phyloP scores from a whole-genome alignment of 192 early-diverging fungal genomes.

The Coemansia sp. region DNA sequence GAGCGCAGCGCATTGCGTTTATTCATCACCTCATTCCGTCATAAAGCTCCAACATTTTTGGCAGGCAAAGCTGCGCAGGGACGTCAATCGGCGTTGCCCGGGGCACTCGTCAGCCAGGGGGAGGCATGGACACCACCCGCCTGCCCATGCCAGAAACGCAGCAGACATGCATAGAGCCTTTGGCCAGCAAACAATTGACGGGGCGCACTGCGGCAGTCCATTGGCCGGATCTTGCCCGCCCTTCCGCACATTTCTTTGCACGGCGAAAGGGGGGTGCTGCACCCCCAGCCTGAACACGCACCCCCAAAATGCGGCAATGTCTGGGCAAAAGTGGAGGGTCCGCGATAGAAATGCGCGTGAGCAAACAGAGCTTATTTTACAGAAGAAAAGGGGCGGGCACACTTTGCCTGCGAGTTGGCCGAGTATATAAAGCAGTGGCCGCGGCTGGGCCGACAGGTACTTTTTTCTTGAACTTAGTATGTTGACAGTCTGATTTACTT shows the following conservation, averaged over 20 bases:
- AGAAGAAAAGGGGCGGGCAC: background rate
- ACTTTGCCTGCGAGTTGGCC: background rate
- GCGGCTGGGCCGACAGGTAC: background rate
- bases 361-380: conserved; percentile 17
- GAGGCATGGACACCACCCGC: background rate
- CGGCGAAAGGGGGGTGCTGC: conserved; percentile 6
- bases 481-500: background rate
- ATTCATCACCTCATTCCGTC: background rate
- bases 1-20: conserved; percentile 2
- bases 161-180: background rate
- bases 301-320: conserved; percentile 7
- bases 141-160: background rate
- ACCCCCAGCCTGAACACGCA: background rate
- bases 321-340: background rate
- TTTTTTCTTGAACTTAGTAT: background rate
- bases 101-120: background rate
- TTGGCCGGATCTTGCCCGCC: conserved; percentile 4
- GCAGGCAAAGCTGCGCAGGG: background rate
- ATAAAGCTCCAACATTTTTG: too few relatives aligned
- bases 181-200: conserved; percentile 3
- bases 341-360: conserved; percentile 16
- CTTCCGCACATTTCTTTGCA: background rate
- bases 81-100: background rate
- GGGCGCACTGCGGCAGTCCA: background rate
- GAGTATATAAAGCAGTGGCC: conserved; percentile 3